phyloP scores from a whole-genome alignment of 2,329 filamentous ascomycete species.

The Apiospora aurea region DNA sequence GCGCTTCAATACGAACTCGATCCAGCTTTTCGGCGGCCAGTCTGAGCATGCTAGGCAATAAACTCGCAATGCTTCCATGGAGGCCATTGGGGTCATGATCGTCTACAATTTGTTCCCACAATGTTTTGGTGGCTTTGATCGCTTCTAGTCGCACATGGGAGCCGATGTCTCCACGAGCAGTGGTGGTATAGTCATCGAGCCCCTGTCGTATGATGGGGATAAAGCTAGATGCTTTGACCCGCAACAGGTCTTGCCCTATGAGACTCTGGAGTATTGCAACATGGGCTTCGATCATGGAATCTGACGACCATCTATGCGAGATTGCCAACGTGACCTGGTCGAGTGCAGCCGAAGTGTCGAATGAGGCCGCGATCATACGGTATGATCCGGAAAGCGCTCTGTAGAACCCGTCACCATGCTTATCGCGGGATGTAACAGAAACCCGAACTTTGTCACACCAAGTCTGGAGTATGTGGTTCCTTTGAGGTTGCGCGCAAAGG shows the following conservation, averaged over 20 bases:
- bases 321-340: conserved; percentile 52
- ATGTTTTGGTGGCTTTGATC: conserved; percentile 74
- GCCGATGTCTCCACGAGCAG: conserved; percentile 87
- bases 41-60: conserved; percentile 64
- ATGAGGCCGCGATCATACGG: conserved; percentile 44
- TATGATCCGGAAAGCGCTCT: conserved; percentile 60
- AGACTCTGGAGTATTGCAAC: conserved; percentile 64
- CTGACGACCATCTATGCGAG: conserved; percentile 59
- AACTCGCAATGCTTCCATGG: conserved; percentile 38
- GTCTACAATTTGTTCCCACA: conserved; percentile 51
- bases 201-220: conserved; percentile 59
- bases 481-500: conserved; percentile 47
- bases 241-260: conserved; percentile 53
- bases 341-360: conserved; percentile 20
- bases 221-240: conserved; percentile 49
- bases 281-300: conserved; percentile 58
- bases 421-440: conserved; percentile 42
- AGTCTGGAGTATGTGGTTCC: conserved; percentile 48
- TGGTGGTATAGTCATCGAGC: conserved; percentile 90
- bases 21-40: conserved; percentile 90
- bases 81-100: conserved; percentile 22
- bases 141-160: conserved; percentile 85
- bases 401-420: conserved; percentile 58
- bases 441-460: conserved; percentile 56
- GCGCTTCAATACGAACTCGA: conserved; percentile 76